These are phyloP conservation scores for Lactarius indigo DNA, from an alignment of 768 basidiomycete genomes.

Conservation along the genomic window DNA sequence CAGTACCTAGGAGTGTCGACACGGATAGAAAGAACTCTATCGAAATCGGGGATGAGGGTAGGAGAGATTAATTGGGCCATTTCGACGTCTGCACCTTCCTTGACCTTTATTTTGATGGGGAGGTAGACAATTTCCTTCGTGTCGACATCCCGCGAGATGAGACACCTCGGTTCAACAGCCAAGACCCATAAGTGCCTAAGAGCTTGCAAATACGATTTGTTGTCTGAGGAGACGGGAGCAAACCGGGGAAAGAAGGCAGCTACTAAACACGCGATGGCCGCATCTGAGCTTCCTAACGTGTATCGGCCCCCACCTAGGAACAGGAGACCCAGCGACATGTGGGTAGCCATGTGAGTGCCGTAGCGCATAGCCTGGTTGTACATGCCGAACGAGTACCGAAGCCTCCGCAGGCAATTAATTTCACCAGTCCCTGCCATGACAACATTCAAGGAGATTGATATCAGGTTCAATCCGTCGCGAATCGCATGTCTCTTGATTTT, in stretches of 20 bases:
- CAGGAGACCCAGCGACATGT: conserved; percentile 85
- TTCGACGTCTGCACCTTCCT: conserved; percentile 59
- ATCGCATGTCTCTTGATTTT: conserved; percentile 86
- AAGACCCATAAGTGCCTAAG: conserved; percentile 95
- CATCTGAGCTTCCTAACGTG: conserved; percentile 88
- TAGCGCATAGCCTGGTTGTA: conserved; percentile 71
- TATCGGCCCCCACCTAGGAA: conserved; percentile 93
- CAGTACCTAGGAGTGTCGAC: conserved; percentile 95
- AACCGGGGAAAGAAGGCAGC: conserved; percentile 92
- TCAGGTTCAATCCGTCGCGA: conserved; percentile 82
- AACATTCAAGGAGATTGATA: conserved; percentile 83
- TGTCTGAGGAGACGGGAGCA: conserved; percentile 74
- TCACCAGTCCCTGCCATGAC: conserved; percentile 99
- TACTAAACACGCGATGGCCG: conserved; percentile 86
- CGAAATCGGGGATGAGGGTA: conserved; percentile 87
- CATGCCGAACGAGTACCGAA: conserved; percentile 89
- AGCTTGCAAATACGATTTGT: conserved; percentile 87
- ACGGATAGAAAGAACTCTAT: conserved; percentile 73
- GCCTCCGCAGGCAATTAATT: conserved; percentile 78
- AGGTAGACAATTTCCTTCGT: conserved; percentile 88
- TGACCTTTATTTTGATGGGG: conserved; percentile 82
- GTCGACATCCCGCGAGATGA: conserved; percentile 90
- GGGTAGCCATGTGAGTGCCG: conserved; percentile 85
- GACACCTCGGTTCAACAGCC: conserved; percentile 90
- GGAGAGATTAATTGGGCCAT: conserved; percentile 84